phyloP scores from a whole-genome alignment of 345 rosid species.

The Camelina sativa region DNA sequence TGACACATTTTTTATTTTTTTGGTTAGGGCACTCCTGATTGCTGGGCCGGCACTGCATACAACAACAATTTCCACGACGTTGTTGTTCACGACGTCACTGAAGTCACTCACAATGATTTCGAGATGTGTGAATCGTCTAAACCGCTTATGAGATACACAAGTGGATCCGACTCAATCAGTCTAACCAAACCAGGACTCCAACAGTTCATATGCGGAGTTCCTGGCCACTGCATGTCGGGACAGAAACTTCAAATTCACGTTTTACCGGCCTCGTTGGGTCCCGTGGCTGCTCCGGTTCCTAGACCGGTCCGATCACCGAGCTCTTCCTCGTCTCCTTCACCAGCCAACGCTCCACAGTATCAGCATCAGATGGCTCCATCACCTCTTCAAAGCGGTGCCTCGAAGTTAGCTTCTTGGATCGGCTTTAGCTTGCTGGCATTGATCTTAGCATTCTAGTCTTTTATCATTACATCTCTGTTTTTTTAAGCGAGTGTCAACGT shows the following conservation, averaged over 20 bases:
- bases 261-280: conserved; percentile 4
- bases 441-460: not conserved
- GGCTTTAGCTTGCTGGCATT: conserved; percentile 5
- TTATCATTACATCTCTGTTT: no score
- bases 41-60: no score
- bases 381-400: not conserved
- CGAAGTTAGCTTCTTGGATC: conserved; percentile 11
- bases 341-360: conserved; percentile 3
- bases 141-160: no score
- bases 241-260: conserved; percentile 24
- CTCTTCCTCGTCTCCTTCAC: conserved; percentile 7
- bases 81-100: no score
- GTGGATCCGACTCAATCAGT: not conserved
- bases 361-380: conserved; percentile 8
- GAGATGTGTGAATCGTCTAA: no score
- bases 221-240: not conserved
- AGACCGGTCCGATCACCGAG: not conserved
- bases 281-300: conserved; percentile 16
- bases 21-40: no score
- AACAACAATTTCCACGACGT: not conserved
- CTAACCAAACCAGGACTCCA: not conserved
- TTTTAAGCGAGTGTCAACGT: not conserved
- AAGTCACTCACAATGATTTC: no score
- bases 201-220: not conserved
- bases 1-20: no score